Evolutionary conservation across 2,329 filamentous ascomycete species (phyloP).

Genomic region (Xylariaceae sp.): DNA sequence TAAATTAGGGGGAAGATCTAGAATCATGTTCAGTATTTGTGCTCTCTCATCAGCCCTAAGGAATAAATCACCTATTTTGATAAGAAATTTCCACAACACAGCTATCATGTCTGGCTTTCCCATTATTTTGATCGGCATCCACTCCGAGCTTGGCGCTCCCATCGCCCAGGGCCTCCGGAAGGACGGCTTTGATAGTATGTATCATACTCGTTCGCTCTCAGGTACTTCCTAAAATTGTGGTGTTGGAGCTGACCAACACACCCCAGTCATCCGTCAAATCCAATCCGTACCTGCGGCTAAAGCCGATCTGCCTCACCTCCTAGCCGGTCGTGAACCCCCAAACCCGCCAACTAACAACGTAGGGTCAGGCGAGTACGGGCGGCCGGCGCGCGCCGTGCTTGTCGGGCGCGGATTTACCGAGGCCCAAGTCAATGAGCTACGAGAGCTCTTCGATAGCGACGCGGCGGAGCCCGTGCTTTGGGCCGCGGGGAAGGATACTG

Average conservation of each 20-base stretch:
- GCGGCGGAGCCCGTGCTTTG: conserved; percentile 3
- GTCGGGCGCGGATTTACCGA: conserved; percentile 17
- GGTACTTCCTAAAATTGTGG: background rate
- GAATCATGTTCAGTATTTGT: no score
- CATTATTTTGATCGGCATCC: conserved; percentile 16
- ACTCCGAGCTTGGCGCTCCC: conserved; percentile 12
- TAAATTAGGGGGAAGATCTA: no score
- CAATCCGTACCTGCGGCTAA: conserved; percentile 9
- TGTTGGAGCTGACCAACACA: background rate
- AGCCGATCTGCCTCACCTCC: conserved; percentile 14
- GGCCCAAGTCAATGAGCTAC: conserved; percentile 10
- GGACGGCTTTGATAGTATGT: conserved; percentile 17
- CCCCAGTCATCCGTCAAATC: conserved; percentile 19
- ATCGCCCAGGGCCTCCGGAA: conserved; percentile 14
- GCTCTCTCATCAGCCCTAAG: no score
- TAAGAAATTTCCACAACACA: no score
- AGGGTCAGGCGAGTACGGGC: conserved; percentile 6
- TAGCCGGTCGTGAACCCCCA: conserved; percentile 8
- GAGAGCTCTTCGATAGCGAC: background rate
- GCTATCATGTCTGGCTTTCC: no score
- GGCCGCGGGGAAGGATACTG: conserved; percentile 8
- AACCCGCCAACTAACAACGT: conserved; percentile 10
- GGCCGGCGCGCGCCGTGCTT: conserved; percentile 10
- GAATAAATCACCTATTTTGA: no score
- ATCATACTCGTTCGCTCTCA: background rate